Base-by-base conservation (phyloP, 2,329 filamentous ascomycete species). In the Triangularia setosa region DNA sequence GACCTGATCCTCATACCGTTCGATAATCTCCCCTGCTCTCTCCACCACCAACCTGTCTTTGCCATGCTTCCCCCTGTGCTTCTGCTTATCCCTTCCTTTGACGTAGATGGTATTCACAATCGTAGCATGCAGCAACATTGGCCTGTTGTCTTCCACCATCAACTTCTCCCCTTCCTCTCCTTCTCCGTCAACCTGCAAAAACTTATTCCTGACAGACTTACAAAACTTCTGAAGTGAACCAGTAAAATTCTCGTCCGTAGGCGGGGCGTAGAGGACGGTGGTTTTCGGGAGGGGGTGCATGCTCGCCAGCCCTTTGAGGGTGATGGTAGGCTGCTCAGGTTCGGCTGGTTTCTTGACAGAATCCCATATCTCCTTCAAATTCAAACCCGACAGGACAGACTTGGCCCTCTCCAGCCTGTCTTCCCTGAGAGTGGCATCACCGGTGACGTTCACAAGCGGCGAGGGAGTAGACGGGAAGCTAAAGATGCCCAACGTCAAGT, bases 401-500 rank as follows among this genome's bases (percentile, higher is more conserved):
- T 77, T 71, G 1, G 83, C 83, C 44, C 70, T 75, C 3, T 77
- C 77, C 6, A 84, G 68, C 4, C 74, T 73, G 28, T 21, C 18
- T 21, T 61, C n/a, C 14, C 54, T 55, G 11, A 3, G n/a, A 60
- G 83, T 80, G 83, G 79, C 2, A 80, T 65, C 14, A 33, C n/a
- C 18, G 11, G 7, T 27, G 23, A 25, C 52, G 18, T 27, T 25
- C 6, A 48, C 40, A 6, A 48, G n/a, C 40, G 40, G 40, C 7
- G 40, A 48, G 2, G 18, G n/a, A 80, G 2, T 2, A 18, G n/a
- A 7, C 8, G 80, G 76, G 9, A 97, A 83, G 68, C 84, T 89
- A 90, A 97, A 93, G 1, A 96, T 90, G 0, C 93, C 93, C 0
- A 97, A 81, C 0, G 93, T 97, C 2, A 96, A 79, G 76, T 98